These are phyloP conservation scores for Gossypium gossypioides DNA, from an alignment of 441 rosid species.

Conservation along the genomic window DNA sequence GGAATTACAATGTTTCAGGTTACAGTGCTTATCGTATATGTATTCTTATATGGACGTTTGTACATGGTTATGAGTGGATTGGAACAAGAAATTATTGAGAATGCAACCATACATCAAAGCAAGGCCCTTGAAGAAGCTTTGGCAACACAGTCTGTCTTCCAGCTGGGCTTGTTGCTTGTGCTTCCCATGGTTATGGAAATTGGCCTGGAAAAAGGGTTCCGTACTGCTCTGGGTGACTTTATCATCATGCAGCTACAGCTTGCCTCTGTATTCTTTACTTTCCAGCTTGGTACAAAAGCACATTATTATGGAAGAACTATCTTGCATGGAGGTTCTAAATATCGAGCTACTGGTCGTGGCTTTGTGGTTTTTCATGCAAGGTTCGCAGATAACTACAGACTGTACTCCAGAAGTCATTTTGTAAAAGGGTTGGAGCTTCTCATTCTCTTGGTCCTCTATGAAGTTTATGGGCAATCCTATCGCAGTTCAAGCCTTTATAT, in stretches of 20 bases:
- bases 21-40: slow-evolving; percentile 72
- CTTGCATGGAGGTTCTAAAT: slow-evolving; percentile 85
- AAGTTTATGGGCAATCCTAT: slow-evolving; percentile 57
- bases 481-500: slow-evolving; percentile 60
- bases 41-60: slow-evolving; percentile 85
- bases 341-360: slow-evolving; percentile 78
- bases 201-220: slow-evolving; percentile 85
- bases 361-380: slow-evolving; percentile 87
- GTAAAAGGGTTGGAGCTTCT: slow-evolving; percentile 83
- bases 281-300: slow-evolving; percentile 95
- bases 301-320: slow-evolving; percentile 86
- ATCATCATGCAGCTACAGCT: slow-evolving; percentile 92
- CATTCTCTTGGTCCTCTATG: slow-evolving; percentile 57
- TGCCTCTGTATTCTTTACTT: slow-evolving; percentile 86
- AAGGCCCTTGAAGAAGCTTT: slow-evolving; percentile 79
- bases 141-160: slow-evolving; percentile 75
- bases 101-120: slow-evolving; percentile 47
- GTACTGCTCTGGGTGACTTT: slow-evolving; percentile 76
- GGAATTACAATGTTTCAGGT: slow-evolving; percentile 35
- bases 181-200: slow-evolving; percentile 96
- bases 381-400: slow-evolving; percentile 81
- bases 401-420: slow-evolving; percentile 89
- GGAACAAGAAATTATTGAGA: slow-evolving; percentile 53
- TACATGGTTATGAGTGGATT: slow-evolving; percentile 93
- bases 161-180: slow-evolving; percentile 71